Percentiles rank a stretch among this genome's conserved stretches.
Evolutionary conservation across 345 rosid genomes (phyloP).

Genomic region (Syzygium aqueum): DNA sequence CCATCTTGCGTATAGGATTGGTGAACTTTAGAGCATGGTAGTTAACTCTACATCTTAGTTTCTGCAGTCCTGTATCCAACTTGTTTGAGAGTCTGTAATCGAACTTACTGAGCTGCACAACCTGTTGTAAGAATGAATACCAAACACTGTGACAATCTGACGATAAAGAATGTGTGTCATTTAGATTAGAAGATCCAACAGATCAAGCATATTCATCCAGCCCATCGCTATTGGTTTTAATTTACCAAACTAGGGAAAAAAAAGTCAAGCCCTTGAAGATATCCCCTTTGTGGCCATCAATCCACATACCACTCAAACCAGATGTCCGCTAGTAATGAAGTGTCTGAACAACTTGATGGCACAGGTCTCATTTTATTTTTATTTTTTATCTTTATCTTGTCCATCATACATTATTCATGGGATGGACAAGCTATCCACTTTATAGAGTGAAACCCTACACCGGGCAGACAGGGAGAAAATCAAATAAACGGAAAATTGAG

Average conservation of each 20-base stretch:
- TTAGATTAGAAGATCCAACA: neutral
- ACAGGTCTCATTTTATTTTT: neutral
- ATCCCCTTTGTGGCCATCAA: neutral
- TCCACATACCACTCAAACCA: neutral
- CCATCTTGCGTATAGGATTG: constrained; percentile 71
- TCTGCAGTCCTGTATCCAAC: constrained; percentile 74
- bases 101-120: constrained; percentile 76
- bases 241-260: neutral
- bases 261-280: neutral
- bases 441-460: neutral
- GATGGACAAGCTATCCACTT: neutral
- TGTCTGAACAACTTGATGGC: neutral
- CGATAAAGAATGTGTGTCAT: neutral
- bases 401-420: neutral
- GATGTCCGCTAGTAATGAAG: neutral
- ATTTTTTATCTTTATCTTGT: neutral
- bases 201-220: neutral
- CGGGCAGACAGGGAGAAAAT: neutral
- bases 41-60: constrained; percentile 93
- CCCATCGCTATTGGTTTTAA: neutral
- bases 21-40: constrained; percentile 88
- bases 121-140: constrained; percentile 31
- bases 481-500: neutral
- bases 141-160: neutral
- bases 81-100: constrained; percentile 94